A percentile compares a stretch with the other conserved stretches of the same genome.
phyloP scores from a whole-genome alignment of 805 yeast species.

The Metschnikowia corniflorae region DNA sequence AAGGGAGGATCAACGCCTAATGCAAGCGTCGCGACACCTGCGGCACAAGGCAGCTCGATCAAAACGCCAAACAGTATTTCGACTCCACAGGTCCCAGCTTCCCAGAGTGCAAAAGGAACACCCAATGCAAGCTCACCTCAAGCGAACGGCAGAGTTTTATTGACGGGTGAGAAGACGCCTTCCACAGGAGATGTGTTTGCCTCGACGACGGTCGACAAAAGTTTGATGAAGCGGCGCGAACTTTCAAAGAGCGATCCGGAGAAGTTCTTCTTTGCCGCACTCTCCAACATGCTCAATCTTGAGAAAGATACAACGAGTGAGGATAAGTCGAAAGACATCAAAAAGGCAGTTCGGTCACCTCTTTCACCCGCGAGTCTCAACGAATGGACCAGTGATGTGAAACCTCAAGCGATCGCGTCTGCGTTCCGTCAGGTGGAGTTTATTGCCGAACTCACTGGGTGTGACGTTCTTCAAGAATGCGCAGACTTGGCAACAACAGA shows the following conservation, averaged over 20 bases:
- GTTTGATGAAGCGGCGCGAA: slow-evolving; percentile 44
- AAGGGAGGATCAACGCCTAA: slow-evolving; percentile 34
- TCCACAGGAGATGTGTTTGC: slow-evolving; percentile 23
- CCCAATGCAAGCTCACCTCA: slow-evolving; percentile 38
- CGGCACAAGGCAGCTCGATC: slow-evolving; percentile 35
- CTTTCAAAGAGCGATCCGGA: slow-evolving; percentile 45
- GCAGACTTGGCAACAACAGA: slow-evolving; percentile 24
- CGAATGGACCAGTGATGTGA: slow-evolving; percentile 44
- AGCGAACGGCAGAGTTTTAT: slow-evolving; percentile 2
- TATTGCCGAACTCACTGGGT: slow-evolving; percentile 32
- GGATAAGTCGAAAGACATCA: slow-evolving; percentile 5
- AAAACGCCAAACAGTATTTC: slow-evolving; percentile 44
- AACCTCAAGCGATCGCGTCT: slow-evolving; percentile 41
- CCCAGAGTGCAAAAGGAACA: slow-evolving; percentile 40
- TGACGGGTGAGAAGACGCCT: slow-evolving; percentile 5
- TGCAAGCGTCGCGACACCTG: slow-evolving; percentile 36
- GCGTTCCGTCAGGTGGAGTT: slow-evolving; percentile 44
- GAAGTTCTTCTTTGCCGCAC: slow-evolving; percentile 47
- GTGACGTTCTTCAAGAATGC: slow-evolving; percentile 18
- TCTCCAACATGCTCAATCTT: slow-evolving; percentile 48
- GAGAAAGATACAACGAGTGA: slow-evolving; percentile 26
- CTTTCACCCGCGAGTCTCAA: slow-evolving; percentile 34
- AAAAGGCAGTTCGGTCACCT: slow-evolving; percentile 27
- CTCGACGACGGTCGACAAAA: slow-evolving; percentile 34
- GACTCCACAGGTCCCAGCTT: slow-evolving; percentile 37